Conservation (phyloP, 257 asterid genomes). For the Solanum neorickii region DNA sequence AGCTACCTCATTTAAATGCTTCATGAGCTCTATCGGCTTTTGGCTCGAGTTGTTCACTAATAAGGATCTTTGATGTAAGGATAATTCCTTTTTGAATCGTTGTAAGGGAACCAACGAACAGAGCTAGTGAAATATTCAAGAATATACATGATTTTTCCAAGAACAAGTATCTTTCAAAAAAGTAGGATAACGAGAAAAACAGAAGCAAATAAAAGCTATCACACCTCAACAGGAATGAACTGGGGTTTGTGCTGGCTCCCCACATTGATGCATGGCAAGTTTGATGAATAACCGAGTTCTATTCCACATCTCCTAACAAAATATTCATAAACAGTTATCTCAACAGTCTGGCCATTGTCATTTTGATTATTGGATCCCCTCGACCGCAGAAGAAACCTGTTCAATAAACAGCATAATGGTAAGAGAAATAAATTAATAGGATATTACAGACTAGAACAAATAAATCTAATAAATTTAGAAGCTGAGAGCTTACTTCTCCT, state of each 20-base stretch:
- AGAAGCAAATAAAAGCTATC: not conserved
- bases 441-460: not conserved
- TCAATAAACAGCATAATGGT: not conserved
- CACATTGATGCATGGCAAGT: constrained; percentile 40
- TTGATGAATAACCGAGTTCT: constrained; percentile 25
- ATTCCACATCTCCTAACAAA: constrained; percentile 26
- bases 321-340: constrained; percentile 38
- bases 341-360: constrained; percentile 6
- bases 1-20: constrained; percentile 25
- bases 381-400: constrained; percentile 16
- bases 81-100: constrained; percentile 22
- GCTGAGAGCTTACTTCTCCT: constrained; percentile 27
- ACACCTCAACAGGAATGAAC: constrained; percentile 50
- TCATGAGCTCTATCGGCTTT: constrained; percentile 33
- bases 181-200: not conserved
- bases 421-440: not conserved
- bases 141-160: not conserved
- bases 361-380: not conserved
- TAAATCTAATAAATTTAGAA: not conserved
- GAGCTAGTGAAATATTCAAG: constrained; percentile 15
- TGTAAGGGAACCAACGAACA: constrained; percentile 40
- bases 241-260: constrained; percentile 20
- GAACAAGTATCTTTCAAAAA: not conserved
- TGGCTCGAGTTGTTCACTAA: constrained; percentile 24
- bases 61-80: constrained; percentile 21